phyloP scores from a whole-genome alignment of 306 rosid genomes.

The Quercus cerris region DNA sequence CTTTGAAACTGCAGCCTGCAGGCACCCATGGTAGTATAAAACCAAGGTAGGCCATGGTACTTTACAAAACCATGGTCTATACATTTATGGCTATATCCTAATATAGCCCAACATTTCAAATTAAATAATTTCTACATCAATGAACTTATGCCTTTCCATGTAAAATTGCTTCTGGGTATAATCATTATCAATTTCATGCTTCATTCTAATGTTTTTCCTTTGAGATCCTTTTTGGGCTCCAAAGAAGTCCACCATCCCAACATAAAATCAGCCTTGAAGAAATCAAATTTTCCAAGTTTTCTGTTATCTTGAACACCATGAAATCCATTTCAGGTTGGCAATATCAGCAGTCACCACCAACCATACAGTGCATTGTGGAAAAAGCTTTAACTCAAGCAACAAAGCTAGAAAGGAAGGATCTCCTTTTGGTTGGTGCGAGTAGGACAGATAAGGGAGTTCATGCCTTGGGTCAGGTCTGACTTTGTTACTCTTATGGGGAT shows the following conservation, averaged over 20 bases:
- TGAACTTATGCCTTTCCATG: not conserved
- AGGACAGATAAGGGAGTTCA: conserved; percentile 93
- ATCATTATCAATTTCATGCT: not conserved
- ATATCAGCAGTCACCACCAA: conserved; percentile 88
- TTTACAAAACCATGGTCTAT: no score
- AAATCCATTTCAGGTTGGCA: conserved; percentile 76
- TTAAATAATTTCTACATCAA: not conserved
- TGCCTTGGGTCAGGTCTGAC: conserved; percentile 94
- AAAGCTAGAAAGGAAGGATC: conserved; percentile 77
- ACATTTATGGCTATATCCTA: no score
- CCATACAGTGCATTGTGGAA: conserved; percentile 73
- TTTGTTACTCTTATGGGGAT: conserved; percentile 21
- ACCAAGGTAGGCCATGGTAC: no score
- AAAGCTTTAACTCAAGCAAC: conserved; percentile 62
- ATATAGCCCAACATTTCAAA: not conserved
- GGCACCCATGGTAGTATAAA: no score
- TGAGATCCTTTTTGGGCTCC: no score
- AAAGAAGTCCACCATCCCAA: no score
- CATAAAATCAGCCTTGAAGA: no score
- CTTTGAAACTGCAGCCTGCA: no score
- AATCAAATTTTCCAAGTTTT: not conserved
- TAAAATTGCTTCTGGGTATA: not conserved
- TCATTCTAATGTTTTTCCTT: no score
- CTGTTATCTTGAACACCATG: conserved; percentile 1
- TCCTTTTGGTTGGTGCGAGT: conserved; percentile 77